Evolutionary conservation across 2,329 filamentous ascomycete genomes (phyloP), one percentile per base, ranked within the genome.

Genomic region (Phialocephala sp.): DNA sequence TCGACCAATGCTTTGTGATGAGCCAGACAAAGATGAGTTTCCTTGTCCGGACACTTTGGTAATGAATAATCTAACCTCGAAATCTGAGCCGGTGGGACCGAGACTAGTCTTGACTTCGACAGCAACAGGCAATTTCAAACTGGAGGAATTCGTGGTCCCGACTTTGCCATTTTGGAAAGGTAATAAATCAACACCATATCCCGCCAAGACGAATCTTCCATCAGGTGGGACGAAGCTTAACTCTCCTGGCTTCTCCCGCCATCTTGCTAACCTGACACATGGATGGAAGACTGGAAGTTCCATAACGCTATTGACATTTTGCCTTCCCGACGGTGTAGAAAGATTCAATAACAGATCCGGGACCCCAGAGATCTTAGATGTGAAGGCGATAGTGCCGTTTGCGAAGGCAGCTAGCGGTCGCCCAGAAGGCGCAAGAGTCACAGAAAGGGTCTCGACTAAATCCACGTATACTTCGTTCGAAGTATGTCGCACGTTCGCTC

Each of bases 401-500:
- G 93, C 91, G 69, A 97, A 90, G 2, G 95, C 94, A 8, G 92
- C 89, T 24, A 99, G 84, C 0, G 94, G 90, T 15, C 93, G 86
- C 4, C 95, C 95, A 0, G 94, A 97, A 0, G 95, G 95, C 0
- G 95, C 93, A 50, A 98, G 85, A 0, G 91, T 97, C 47, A 97
- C 92, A 0, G 89, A 87, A 0, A 99, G 83, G 1, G 92, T 93
- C 80, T 99, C 95, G 67, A 99, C 88, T 14, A 99, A 88, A 77
- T 99, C 95, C 64, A 97, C 94, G 77, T 98, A 98, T 71, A 99
- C 84, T 78, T 99, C 95, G 79, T 98, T 99, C 63, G 92, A 97
- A 4, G 94, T 98, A 78, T 99, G 95, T 18, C 94, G 87, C 61
- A 99, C 95, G 74, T 97, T 97, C 45, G 92, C 88, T 67, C 93